Evolutionary conservation across 1,139 yeast genomes (phyloP), one percentile per base, ranked within the genome.

Genomic region (Magnusiomyces fungicola): DNA sequence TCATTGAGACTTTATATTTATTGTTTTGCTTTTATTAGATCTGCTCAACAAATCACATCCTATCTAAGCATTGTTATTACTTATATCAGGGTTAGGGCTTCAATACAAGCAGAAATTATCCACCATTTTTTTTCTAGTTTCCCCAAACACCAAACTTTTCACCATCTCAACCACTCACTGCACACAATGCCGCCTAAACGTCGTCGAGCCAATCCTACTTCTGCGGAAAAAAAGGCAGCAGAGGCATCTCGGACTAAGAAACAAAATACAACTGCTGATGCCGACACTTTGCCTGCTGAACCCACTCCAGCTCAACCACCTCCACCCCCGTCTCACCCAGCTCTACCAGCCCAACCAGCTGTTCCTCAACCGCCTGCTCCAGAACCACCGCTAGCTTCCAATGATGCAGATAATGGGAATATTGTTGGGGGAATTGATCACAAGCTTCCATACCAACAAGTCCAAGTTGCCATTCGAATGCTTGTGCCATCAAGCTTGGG

Each of bases 111-210:
- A n/a, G n/a, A n/a, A n/a, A n/a, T n/a, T n/a, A n/a, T n/a, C n/a
- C n/a, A n/a, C n/a, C n/a, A n/a, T n/a, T n/a, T n/a, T n/a, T n/a
- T n/a, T n/a, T n/a, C n/a, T n/a, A n/a, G n/a, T n/a, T n/a, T n/a
- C n/a, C n/a, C n/a, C n/a, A n/a, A n/a, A n/a, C n/a, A n/a, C n/a
- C n/a, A n/a, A n/a, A n/a, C n/a, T n/a, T n/a, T n/a, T n/a, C n/a
- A n/a, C n/a, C n/a, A n/a, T n/a, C n/a, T n/a, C n/a, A n/a, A n/a
- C n/a, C n/a, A n/a, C n/a, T n/a, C n/a, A n/a, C n/a, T n/a, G n/a
- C 22, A 33, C 7, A n/a, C 46, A 46, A 34, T 25, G 27, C 37
- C 49, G 14, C 44, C 43, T 12, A 18, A 22, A 33, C 24, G 21
- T 12, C 41, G 39, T 18, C 46, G 24, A n/a, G n/a, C n/a, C n/a